These are phyloP conservation scores for Penicillium sp. DNA, from an alignment of 2,329 filamentous ascomycete genomes.

Conservation along the genomic window DNA sequence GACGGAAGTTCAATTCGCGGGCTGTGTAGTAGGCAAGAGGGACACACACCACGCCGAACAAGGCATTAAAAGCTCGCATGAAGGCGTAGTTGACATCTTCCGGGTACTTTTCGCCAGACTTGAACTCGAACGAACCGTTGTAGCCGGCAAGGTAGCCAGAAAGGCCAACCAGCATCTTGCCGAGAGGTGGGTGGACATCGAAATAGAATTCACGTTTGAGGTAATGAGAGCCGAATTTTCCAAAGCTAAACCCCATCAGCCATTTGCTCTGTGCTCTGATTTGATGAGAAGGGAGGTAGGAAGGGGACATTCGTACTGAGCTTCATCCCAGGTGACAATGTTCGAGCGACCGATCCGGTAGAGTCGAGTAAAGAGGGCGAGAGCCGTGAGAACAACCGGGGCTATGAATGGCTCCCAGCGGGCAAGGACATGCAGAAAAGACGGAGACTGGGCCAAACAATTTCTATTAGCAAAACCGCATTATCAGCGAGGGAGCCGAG, in stretches of 20 bases:
- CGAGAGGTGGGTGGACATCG: slow-evolving; percentile 89
- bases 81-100: slow-evolving; percentile 93
- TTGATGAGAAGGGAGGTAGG: background rate
- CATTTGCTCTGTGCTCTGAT: background rate
- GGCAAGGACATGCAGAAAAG: slow-evolving; percentile 43
- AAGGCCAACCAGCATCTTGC: slow-evolving; percentile 96
- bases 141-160: slow-evolving; percentile 95
- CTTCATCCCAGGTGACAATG: slow-evolving; percentile 72
- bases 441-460: slow-evolving; percentile 25
- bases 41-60: slow-evolving; percentile 87
- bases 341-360: slow-evolving; percentile 63
- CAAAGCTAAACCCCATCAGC: slow-evolving; percentile 33
- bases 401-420: slow-evolving; percentile 58
- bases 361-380: slow-evolving; percentile 61
- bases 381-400: slow-evolving; percentile 57
- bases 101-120: slow-evolving; percentile 93
- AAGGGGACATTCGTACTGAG: slow-evolving; percentile 53
- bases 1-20: slow-evolving; percentile 77
- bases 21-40: slow-evolving; percentile 94
- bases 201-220: slow-evolving; percentile 99
- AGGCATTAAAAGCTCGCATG: slow-evolving; percentile 96
- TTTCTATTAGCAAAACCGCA: background rate
- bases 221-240: slow-evolving; percentile 97
- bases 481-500: background rate
- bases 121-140: slow-evolving; percentile 99